Evolutionary conservation across 441 rosid genomes (phyloP).

Genomic region (Eutrema salsugineum): DNA sequence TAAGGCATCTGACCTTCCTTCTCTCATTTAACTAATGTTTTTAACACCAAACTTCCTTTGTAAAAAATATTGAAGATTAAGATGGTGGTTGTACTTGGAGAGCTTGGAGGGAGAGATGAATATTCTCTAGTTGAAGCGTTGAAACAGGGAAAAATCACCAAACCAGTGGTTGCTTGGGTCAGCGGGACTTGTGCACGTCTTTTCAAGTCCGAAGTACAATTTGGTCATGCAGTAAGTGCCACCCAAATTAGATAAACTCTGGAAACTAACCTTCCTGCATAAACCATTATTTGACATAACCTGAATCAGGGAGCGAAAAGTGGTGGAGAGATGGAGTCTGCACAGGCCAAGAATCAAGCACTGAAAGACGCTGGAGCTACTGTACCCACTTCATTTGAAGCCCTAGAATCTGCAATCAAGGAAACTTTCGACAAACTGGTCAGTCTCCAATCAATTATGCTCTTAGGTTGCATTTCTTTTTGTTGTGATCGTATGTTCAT

Average conservation of each 20-base stretch:
- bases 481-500: neutral
- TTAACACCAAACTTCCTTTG: neutral
- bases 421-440: constrained; percentile 91
- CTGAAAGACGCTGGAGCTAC: constrained; percentile 82
- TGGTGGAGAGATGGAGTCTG: constrained; percentile 96
- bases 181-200: constrained; percentile 97
- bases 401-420: constrained; percentile 68
- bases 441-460: constrained; percentile 24
- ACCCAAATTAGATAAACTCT: constrained; percentile 4
- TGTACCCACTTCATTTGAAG: constrained; percentile 92
- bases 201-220: constrained; percentile 95
- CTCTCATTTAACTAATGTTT: neutral
- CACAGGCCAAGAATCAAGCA: constrained; percentile 97
- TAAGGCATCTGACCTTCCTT: neutral
- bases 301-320: constrained; percentile 90
- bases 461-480: neutral
- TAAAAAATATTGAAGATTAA: constrained; percentile 47
- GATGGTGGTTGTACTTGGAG: constrained; percentile 94
- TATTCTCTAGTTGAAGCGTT: constrained; percentile 94
- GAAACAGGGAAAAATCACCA: constrained; percentile 86
- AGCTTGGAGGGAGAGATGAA: constrained; percentile 95
- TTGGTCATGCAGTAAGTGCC: constrained; percentile 94
- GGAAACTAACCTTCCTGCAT: neutral
- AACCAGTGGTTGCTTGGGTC: constrained; percentile 99
- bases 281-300: constrained; percentile 16